phyloP scores from a whole-genome alignment of 768 basidiomycete species.

The Phylloporus arenicola region DNA sequence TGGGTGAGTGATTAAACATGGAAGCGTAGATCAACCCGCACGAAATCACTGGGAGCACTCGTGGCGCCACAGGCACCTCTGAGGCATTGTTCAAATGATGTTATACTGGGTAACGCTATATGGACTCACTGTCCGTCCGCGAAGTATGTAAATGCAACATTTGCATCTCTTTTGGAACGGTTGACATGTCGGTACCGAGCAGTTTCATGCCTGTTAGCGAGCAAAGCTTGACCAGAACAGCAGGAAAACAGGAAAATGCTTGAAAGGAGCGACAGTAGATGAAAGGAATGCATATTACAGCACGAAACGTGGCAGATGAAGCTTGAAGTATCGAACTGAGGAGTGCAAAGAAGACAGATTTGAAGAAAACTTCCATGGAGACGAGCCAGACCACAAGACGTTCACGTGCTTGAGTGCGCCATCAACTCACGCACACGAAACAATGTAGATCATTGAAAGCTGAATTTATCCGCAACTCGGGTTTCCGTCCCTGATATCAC shows the following conservation, averaged over 20 bases:
- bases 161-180: conserved; percentile 13
- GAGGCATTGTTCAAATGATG: conserved; percentile 1
- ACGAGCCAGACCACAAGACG: not conserved
- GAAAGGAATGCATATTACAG: conserved; percentile 27
- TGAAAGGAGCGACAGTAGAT: conserved; percentile 21
- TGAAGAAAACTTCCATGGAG: too few species aligned
- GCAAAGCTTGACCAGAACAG: conserved; percentile 7
- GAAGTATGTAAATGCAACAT: conserved; percentile 25
- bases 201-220: conserved; percentile 8
- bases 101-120: not conserved
- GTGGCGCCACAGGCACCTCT: conserved; percentile 39
- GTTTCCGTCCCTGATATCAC: not conserved
- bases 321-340: not conserved
- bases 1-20: not conserved
- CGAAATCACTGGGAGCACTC: conserved; percentile 24
- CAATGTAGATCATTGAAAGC: not conserved
- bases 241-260: conserved; percentile 12
- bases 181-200: conserved; percentile 5
- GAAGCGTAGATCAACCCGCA: conserved; percentile 6
- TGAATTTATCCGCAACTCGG: not conserved
- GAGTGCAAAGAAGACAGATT: not conserved
- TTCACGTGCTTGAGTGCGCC: not conserved
- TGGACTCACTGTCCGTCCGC: conserved; percentile 21
- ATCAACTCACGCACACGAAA: not conserved
- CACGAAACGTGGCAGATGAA: conserved; percentile 5